Evolutionary conservation across 345 rosid genomes (phyloP).

Genomic region (Populus deltoides): DNA sequence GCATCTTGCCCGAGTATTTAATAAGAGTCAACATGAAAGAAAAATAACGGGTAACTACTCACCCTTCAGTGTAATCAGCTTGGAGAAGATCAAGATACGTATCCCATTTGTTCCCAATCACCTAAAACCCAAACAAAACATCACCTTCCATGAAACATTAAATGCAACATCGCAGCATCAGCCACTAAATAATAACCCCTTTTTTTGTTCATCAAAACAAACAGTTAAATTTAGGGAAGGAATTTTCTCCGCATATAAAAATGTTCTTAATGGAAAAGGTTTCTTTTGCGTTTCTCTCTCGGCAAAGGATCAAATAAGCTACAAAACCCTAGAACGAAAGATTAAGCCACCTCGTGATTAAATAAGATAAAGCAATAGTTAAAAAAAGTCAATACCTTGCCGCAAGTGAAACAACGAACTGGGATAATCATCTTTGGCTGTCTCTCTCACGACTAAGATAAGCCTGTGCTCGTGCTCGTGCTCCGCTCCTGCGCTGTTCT

Average conservation of each 20-base stretch:
- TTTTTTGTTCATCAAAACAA: too few relatives aligned
- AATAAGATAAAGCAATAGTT: neutral
- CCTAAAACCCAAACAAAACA: slow-evolving; percentile 30
- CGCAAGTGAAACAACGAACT: slow-evolving; percentile 79
- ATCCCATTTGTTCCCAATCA: slow-evolving; percentile 80
- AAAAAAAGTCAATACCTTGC: slow-evolving; percentile 42
- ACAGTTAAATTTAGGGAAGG: too few relatives aligned
- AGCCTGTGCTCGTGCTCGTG: neutral
- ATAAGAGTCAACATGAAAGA: neutral
- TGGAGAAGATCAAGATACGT: slow-evolving; percentile 73
- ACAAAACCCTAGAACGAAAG: too few relatives aligned
- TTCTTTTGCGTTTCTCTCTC: too few relatives aligned
- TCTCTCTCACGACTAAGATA: neutral
- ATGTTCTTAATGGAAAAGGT: neutral
- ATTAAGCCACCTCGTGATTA: neutral
- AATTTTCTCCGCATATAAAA: too few relatives aligned
- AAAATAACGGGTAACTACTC: neutral
- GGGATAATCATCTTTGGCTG: slow-evolving; percentile 61
- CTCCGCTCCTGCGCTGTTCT: too few relatives aligned
- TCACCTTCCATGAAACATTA: neutral
- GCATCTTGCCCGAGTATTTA: neutral
- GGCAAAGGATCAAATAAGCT: too few relatives aligned
- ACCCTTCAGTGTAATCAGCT: slow-evolving; percentile 75
- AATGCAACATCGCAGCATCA: neutral
- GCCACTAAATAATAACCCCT: neutral